Conservation (phyloP, 1,284 basidiomycete genomes). For the Ustilago sp. region DNA sequence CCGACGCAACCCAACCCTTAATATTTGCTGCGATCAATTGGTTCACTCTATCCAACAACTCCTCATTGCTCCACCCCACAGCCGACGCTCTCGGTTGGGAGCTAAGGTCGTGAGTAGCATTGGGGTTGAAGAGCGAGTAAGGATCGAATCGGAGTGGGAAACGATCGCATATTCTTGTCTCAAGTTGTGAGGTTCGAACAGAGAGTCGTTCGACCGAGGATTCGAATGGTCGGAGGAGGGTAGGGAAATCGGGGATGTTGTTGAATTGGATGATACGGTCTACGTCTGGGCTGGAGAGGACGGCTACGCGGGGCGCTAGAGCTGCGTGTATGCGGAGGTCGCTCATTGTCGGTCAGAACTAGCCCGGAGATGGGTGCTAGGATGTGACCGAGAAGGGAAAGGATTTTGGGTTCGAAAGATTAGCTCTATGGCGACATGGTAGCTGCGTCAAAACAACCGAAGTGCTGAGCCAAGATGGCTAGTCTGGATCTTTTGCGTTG, state of each 20-base stretch:
- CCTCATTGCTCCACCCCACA: slow-evolving; percentile 26
- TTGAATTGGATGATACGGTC: slow-evolving; percentile 49
- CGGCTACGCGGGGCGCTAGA: slow-evolving; percentile 62
- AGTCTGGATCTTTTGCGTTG: background rate
- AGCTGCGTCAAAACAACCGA: background rate
- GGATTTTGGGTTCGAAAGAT: background rate
- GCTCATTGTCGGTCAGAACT: slow-evolving; percentile 19
- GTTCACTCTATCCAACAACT: slow-evolving; percentile 49
- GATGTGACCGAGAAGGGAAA: background rate
- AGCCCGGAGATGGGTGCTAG: background rate
- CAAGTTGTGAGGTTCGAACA: slow-evolving; percentile 65
- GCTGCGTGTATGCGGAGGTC: slow-evolving; percentile 57
- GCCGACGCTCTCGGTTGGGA: slow-evolving; percentile 22
- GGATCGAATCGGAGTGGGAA: slow-evolving; percentile 65
- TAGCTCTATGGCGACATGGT: background rate
- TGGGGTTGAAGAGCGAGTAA: slow-evolving; percentile 47
- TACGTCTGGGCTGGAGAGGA: slow-evolving; percentile 62
- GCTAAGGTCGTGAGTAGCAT: slow-evolving; percentile 21
- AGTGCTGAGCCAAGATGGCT: background rate
- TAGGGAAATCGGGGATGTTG: slow-evolving; percentile 51
- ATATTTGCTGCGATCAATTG: slow-evolving; percentile 53
- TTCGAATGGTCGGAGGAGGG: slow-evolving; percentile 64
- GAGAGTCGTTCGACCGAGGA: slow-evolving; percentile 47
- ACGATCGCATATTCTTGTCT: slow-evolving; percentile 47
- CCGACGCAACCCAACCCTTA: slow-evolving; percentile 47